phyloP scores from a whole-genome alignment of 495 filamentous ascomycete species.

The Aspergillus egyptiacus region DNA sequence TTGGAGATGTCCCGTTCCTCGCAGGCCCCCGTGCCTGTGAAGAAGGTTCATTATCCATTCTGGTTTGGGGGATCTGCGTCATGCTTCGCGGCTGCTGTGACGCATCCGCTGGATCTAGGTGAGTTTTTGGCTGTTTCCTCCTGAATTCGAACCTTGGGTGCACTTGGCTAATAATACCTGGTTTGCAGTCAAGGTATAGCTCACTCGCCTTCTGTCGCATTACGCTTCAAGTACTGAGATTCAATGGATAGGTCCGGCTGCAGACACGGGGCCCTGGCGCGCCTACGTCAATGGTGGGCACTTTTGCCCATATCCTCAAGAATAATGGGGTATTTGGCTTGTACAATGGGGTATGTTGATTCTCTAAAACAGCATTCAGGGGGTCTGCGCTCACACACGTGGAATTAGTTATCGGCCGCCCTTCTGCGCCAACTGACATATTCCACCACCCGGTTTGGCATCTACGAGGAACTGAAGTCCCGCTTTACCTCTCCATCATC shows the following conservation, averaged over 20 bases:
- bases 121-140: slow-evolving; percentile 19
- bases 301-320: slow-evolving; percentile 68
- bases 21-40: slow-evolving; percentile 23
- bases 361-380: not conserved
- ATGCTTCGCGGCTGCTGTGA: slow-evolving; percentile 82
- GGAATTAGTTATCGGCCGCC: slow-evolving; percentile 71
- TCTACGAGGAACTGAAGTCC: slow-evolving; percentile 88
- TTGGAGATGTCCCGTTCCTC: slow-evolving; percentile 29
- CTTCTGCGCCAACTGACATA: slow-evolving; percentile 88
- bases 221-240: slow-evolving; percentile 15
- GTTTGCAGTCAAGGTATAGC: slow-evolving; percentile 5
- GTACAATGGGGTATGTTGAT: slow-evolving; percentile 66
- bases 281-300: slow-evolving; percentile 71
- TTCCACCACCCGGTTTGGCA: slow-evolving; percentile 85
- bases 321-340: slow-evolving; percentile 64
- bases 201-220: slow-evolving; percentile 1
- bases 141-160: not conserved
- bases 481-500: slow-evolving; percentile 47
- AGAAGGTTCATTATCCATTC: slow-evolving; percentile 66
- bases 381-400: slow-evolving; percentile 3
- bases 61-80: slow-evolving; percentile 94
- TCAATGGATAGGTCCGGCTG: slow-evolving; percentile 63
- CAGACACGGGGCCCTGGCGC: slow-evolving; percentile 69
- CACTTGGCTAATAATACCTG: slow-evolving; percentile 2
- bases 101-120: slow-evolving; percentile 78